phyloP scores from a whole-genome alignment of 441 rosid genomes.

The Arabidopsis hybrid region DNA sequence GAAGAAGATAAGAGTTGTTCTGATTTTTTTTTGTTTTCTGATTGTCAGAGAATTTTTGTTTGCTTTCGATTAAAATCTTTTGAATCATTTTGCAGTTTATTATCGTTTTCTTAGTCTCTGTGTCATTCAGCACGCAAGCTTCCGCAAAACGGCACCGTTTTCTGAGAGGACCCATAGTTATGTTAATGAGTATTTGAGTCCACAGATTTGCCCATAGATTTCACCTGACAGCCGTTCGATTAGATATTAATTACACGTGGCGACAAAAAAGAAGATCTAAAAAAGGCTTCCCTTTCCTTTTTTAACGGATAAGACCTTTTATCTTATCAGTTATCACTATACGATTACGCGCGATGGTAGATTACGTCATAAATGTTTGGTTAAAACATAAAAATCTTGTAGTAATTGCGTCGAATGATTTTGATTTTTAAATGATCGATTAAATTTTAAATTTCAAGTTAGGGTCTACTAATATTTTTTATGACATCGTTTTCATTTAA shows the following conservation, averaged over 20 bases:
- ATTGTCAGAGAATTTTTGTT: conserved; percentile 40
- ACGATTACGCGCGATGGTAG: no score
- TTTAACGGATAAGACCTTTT: conserved; percentile 40
- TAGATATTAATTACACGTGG: conserved; percentile 48
- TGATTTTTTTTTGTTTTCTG: neutral
- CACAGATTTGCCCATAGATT: conserved; percentile 34
- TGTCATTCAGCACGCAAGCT: conserved; percentile 47
- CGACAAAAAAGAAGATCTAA: conserved; percentile 11
- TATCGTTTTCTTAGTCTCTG: conserved; percentile 8
- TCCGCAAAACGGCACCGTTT: conserved; percentile 39
- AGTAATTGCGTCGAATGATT: no score
- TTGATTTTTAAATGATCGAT: neutral
- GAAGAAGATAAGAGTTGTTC: conserved; percentile 32
- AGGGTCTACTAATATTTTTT: neutral
- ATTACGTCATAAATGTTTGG: no score
- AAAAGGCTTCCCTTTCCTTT: neutral
- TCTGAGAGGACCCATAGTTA: neutral
- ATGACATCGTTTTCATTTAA: neutral
- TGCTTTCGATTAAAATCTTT: conserved; percentile 36
- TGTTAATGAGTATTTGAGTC: conserved; percentile 14
- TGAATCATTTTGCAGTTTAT: conserved; percentile 40
- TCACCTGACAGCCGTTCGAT: conserved; percentile 23
- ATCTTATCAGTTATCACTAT: neutral
- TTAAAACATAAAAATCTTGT: no score
- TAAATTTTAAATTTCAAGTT: neutral